phyloP scores from a whole-genome alignment of 2,329 filamentous ascomycete genomes.

The Penicillium verrucosum region DNA sequence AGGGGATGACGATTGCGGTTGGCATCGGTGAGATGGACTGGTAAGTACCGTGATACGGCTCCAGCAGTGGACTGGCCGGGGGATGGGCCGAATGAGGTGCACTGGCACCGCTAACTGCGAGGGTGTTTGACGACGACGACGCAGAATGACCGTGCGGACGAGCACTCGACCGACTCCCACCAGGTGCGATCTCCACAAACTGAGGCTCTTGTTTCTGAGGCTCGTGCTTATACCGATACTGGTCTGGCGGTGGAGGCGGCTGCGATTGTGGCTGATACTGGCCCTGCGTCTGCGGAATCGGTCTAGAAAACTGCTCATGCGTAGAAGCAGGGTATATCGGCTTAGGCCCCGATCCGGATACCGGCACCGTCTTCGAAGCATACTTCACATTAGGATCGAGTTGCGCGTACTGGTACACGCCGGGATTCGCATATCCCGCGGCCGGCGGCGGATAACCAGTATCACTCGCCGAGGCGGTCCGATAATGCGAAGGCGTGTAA shows the following conservation, averaged over 20 bases:
- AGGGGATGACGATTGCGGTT: slow-evolving; percentile 65
- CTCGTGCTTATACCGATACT: slow-evolving; percentile 17
- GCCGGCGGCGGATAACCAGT: slow-evolving; percentile 12
- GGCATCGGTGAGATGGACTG: slow-evolving; percentile 95
- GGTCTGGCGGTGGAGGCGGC: not conserved
- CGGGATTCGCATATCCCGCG: slow-evolving; percentile 31
- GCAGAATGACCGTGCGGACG: slow-evolving; percentile 37
- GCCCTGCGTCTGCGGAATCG: slow-evolving; percentile 1
- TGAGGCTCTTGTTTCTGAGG: slow-evolving; percentile 34
- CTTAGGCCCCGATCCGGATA: not conserved
- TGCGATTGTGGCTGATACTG: not conserved
- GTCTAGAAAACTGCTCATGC: slow-evolving; percentile 28
- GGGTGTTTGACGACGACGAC: slow-evolving; percentile 39
- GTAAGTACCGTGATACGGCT: slow-evolving; percentile 90
- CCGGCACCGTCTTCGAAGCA: slow-evolving; percentile 25
- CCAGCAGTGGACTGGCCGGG: slow-evolving; percentile 78
- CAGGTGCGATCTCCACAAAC: slow-evolving; percentile 36
- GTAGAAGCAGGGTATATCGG: slow-evolving; percentile 24
- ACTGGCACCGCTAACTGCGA: slow-evolving; percentile 34
- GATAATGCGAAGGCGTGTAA: slow-evolving; percentile 30
- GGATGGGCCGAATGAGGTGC: slow-evolving; percentile 44
- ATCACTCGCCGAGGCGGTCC: slow-evolving; percentile 29
- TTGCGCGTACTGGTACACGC: slow-evolving; percentile 40
- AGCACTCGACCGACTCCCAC: slow-evolving; percentile 18
- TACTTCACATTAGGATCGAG: slow-evolving; percentile 41